phyloP scores from a whole-genome alignment of 2,329 filamentous ascomycete genomes.

The Metarhizium guizhouense region DNA sequence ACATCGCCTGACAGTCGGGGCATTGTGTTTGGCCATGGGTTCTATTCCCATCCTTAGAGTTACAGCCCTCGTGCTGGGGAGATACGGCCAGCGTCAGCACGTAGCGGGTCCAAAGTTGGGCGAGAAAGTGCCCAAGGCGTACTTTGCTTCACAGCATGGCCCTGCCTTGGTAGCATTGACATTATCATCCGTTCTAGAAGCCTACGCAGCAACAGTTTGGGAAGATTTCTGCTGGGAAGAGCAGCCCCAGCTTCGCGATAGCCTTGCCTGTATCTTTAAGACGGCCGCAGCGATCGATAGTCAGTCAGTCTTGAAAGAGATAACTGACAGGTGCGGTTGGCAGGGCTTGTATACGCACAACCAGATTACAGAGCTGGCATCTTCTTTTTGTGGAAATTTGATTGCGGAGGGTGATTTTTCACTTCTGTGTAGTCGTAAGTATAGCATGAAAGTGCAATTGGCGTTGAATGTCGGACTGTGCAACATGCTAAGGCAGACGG shows the following conservation, averaged over 20 bases:
- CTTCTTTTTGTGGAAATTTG: constrained; percentile 9
- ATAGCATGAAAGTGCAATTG: background rate
- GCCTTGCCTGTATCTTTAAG: background rate
- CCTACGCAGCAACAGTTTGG: background rate
- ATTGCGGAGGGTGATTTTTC: background rate
- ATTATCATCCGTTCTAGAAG: constrained; percentile 11
- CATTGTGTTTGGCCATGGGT: background rate
- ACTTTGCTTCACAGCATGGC: constrained; percentile 11
- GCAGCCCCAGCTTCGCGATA: background rate
- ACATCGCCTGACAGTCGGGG: background rate
- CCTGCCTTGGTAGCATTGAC: constrained; percentile 14
- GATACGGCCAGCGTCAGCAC: background rate
- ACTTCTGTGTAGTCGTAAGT: background rate
- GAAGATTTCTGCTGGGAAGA: background rate
- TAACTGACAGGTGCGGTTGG: constrained; percentile 19
- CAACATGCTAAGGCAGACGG: background rate
- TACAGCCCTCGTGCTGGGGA: background rate
- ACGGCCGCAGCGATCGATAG: background rate
- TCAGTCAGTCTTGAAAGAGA: constrained; percentile 9
- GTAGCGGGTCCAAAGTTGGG: background rate
- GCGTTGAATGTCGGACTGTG: too few relatives aligned
- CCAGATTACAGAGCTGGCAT: constrained; percentile 13
- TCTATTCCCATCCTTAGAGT: background rate
- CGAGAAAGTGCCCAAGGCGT: background rate
- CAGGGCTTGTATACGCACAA: constrained; percentile 18